Conservation (phyloP, 805 yeast species). For the Pichia occidentalis region DNA sequence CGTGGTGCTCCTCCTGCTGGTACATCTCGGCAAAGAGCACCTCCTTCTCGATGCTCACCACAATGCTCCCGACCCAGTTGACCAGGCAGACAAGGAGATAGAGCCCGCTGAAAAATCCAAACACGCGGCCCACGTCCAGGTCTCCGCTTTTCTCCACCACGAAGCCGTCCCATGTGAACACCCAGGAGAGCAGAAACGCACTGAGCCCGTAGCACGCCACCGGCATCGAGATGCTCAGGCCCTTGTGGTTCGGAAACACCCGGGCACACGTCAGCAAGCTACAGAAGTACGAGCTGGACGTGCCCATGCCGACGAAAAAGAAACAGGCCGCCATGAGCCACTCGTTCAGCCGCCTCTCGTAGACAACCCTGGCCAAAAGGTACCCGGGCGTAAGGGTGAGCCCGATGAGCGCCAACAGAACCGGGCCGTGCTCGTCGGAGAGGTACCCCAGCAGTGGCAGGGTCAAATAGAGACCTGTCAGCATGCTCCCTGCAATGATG, state of each 20-base stretch:
- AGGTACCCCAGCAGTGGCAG: conserved; percentile 77
- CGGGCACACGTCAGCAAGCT: conserved; percentile 77
- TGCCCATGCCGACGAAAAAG: conserved; percentile 59
- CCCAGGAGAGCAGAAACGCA: conserved; percentile 65
- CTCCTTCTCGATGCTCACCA: conserved; percentile 54
- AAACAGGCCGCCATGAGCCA: conserved; percentile 43
- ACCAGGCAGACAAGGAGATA: conserved; percentile 52
- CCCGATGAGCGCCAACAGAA: conserved; percentile 56
- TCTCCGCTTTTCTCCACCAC: conserved; percentile 17
- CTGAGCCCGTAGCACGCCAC: conserved; percentile 84
- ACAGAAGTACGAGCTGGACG: conserved; percentile 66
- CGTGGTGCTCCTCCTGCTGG: conserved; percentile 20
- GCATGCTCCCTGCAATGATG: conserved; percentile 64
- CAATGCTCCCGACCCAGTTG: conserved; percentile 58
- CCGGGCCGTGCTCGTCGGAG: conserved; percentile 84
- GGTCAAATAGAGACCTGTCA: conserved; percentile 77
- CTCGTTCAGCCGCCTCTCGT: conserved; percentile 25
- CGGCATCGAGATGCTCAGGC: conserved; percentile 82
- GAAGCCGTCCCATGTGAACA: conserved; percentile 39
- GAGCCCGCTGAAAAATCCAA: conserved; percentile 43
- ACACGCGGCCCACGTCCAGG: conserved; percentile 47
- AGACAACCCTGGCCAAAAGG: conserved; percentile 38
- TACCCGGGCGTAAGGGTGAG: conserved; percentile 66
- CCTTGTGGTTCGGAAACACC: conserved; percentile 68
- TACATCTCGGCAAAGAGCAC: conserved; percentile 31